These are phyloP conservation scores for Apophysomyces ossiformis DNA, from an alignment of 371 early-diverging fungal genomes.

Conservation along the genomic window DNA sequence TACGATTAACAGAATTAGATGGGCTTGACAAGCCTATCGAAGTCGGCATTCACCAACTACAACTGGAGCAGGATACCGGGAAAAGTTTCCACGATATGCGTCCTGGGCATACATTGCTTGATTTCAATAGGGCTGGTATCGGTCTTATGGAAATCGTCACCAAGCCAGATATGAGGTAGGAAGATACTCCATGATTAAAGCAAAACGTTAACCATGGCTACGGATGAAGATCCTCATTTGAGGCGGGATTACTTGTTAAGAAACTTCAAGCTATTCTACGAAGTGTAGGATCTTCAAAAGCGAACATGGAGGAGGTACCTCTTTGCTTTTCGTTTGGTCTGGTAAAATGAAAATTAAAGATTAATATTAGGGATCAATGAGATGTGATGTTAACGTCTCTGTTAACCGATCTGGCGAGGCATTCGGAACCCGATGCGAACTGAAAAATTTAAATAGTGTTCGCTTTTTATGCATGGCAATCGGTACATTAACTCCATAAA, in stretches of 20 bases:
- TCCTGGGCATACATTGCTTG: constrained; percentile 69
- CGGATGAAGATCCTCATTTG: constrained; percentile 58
- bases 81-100: constrained; percentile 76
- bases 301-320: constrained; percentile 83
- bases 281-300: constrained; percentile 73
- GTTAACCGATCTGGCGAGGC: constrained; percentile 59
- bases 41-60: constrained; percentile 82
- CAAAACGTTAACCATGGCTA: not conserved
- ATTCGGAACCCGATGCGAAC: constrained; percentile 79
- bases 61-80: constrained; percentile 93
- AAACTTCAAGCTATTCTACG: constrained; percentile 78
- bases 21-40: constrained; percentile 50
- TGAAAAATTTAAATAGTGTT: constrained; percentile 90
- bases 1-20: constrained; percentile 58
- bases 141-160: constrained; percentile 93
- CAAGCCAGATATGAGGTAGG: constrained; percentile 75
- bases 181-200: not conserved
- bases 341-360: not conserved
- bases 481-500: constrained; percentile 39
- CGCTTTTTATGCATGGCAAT: constrained; percentile 73
- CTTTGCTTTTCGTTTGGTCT: not conserved
- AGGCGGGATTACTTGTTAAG: constrained; percentile 79
- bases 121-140: constrained; percentile 88
- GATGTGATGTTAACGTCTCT: constrained; percentile 94
- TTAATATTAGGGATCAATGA: constrained; percentile 73